Evolutionary conservation across 129 eudicot genomes (phyloP).

Genomic region (carrot (Daucus carota)): DNA sequence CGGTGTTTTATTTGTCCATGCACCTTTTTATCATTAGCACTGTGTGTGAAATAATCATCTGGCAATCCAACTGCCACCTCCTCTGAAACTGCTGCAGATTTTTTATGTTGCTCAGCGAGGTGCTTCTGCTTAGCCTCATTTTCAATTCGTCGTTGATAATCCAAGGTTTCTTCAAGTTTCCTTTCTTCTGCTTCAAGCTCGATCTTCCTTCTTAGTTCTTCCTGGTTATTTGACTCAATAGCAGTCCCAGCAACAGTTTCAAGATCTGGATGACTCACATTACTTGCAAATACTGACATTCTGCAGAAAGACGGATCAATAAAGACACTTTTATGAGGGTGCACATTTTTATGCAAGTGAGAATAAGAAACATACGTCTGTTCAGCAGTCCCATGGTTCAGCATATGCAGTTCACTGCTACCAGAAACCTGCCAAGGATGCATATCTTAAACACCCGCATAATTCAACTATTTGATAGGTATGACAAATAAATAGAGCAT

Average conservation of each 20-base stretch:
- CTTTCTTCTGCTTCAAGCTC: constrained; percentile 98
- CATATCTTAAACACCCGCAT: neutral
- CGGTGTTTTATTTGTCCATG: constrained; percentile 21
- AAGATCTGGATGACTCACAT: constrained; percentile 35
- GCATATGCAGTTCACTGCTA: constrained; percentile 26
- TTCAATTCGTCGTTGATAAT: constrained; percentile 84
- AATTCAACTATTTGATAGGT: neutral
- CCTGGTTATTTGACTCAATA: constrained; percentile 34
- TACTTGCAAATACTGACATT: constrained; percentile 31
- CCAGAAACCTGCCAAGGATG: constrained; percentile 46
- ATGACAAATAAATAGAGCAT: neutral
- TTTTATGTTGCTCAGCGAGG: constrained; percentile 69
- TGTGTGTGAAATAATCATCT: constrained; percentile 16
- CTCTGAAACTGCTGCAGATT: constrained; percentile 24
- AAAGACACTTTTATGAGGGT: constrained; percentile 6
- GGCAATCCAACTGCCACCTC: constrained; percentile 14
- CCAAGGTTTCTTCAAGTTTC: constrained; percentile 94
- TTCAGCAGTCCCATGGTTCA: constrained; percentile 33
- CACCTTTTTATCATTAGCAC: constrained; percentile 19
- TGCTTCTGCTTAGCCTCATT: constrained; percentile 92
- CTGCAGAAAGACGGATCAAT: constrained; percentile 23
- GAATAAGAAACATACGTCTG: constrained; percentile 28
- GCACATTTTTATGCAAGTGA: neutral
- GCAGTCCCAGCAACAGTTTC: constrained; percentile 29
- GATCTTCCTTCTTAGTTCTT: constrained; percentile 52